Conservation (phyloP, 2,329 filamentous ascomycete species). For the Capronia epimyces region DNA sequence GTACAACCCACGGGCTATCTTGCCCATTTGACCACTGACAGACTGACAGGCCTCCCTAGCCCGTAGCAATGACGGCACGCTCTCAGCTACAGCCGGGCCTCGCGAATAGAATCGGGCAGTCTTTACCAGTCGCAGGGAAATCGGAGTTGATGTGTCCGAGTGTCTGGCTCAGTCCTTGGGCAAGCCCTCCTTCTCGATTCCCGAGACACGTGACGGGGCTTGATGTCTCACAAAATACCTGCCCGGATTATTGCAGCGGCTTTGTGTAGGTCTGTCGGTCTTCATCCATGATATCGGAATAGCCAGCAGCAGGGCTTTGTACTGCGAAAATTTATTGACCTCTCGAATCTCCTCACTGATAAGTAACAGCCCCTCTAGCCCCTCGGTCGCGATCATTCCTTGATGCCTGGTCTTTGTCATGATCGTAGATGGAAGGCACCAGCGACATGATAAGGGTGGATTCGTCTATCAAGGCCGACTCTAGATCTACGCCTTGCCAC, state of each 20-base stretch:
- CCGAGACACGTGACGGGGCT: no score
- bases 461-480: background rate
- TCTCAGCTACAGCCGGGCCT: background rate
- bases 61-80: constrained; percentile 1
- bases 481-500: background rate
- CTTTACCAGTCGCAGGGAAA: no score
- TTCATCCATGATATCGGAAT: no score
- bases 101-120: background rate
- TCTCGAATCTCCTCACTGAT: background rate
- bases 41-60: background rate
- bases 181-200: no score
- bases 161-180: no score
- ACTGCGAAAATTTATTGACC: no score
- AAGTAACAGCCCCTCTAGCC: background rate
- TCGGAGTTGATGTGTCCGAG: no score
- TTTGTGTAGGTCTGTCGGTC: no score
- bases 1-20: background rate
- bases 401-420: no score
- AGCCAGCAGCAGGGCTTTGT: no score
- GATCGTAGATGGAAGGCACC: background rate
- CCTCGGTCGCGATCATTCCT: background rate
- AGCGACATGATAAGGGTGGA: background rate
- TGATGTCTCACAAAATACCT: no score
- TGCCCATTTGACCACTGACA: constrained; percentile 1
- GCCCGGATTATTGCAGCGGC: no score